Evolutionary conservation across 2,329 filamentous ascomycete genomes (phyloP).

Genomic region (Calonectria naviculata): DNA sequence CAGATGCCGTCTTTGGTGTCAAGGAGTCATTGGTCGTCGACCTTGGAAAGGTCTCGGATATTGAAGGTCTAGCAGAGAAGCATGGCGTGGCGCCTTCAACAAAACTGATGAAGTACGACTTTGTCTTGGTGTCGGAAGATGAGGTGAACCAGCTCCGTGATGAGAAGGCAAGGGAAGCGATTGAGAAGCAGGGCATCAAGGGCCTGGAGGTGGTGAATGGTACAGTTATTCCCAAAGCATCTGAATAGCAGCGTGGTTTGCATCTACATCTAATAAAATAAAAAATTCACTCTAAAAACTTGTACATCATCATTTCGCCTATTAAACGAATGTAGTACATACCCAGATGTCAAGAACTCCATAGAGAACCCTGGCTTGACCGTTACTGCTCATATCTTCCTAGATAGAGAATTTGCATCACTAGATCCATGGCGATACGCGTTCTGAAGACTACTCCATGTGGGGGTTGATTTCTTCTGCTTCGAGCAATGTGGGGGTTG

Average conservation of each 20-base stretch:
- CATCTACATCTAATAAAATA: neutral
- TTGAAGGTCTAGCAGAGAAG: constrained; percentile 13
- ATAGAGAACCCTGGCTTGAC: neutral
- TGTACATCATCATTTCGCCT: too few species aligned
- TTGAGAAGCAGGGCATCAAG: constrained; percentile 19
- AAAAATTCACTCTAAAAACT: neutral
- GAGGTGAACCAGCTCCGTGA: constrained; percentile 19
- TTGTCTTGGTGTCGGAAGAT: constrained; percentile 20
- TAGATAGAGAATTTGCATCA: too few species aligned
- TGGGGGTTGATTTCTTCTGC: neutral
- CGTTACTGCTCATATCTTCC: neutral
- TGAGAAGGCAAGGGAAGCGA: constrained; percentile 24
- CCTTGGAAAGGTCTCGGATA: constrained; percentile 42
- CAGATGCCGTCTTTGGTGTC: constrained; percentile 88
- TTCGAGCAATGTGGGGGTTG: neutral
- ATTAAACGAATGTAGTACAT: too few species aligned
- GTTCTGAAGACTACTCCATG: neutral
- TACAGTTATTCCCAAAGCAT: constrained; percentile 1
- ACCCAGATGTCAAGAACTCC: neutral
- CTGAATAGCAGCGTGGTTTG: neutral
- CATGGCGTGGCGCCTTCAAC: constrained; percentile 8
- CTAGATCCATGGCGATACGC: neutral
- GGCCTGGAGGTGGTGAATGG: constrained; percentile 17
- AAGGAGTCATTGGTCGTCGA: constrained; percentile 84
- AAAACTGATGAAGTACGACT: constrained; percentile 19